phyloP scores from a whole-genome alignment of 2,329 filamentous ascomycete genomes.

The Zymoseptoria pseudotritici region DNA sequence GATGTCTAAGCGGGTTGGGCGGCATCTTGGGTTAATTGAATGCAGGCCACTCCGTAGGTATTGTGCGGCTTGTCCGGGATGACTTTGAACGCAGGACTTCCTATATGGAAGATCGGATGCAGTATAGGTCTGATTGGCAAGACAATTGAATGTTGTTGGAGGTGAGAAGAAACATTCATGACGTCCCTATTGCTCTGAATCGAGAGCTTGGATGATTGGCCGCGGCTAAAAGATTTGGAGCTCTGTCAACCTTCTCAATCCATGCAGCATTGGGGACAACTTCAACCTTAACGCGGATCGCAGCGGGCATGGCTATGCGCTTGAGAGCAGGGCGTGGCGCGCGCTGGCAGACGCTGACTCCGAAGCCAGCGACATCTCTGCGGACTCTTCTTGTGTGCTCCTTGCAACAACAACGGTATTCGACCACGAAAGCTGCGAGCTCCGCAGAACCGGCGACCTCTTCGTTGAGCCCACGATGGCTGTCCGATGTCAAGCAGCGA shows the following conservation, averaged over 20 bases:
- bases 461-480: constrained; percentile 54
- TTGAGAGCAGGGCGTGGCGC: background rate
- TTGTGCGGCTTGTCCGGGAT: too few relatives aligned
- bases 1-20: constrained; percentile 51
- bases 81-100: background rate
- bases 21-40: constrained; percentile 6
- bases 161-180: background rate
- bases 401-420: constrained; percentile 1
- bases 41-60: background rate
- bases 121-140: background rate
- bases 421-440: constrained; percentile 3
- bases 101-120: background rate
- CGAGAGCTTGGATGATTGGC: background rate
- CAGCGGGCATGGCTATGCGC: background rate
- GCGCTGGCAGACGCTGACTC: background rate
- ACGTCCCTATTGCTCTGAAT: background rate
- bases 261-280: background rate
- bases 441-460: constrained; percentile 22
- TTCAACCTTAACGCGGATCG: background rate
- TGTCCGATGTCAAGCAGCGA: constrained; percentile 58
- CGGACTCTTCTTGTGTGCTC: background rate
- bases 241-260: background rate
- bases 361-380: background rate
- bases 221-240: background rate
- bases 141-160: background rate